These are phyloP conservation scores for Stereocaulon alpinum DNA, from an alignment of 495 filamentous ascomycete species.

Conservation along the genomic window DNA sequence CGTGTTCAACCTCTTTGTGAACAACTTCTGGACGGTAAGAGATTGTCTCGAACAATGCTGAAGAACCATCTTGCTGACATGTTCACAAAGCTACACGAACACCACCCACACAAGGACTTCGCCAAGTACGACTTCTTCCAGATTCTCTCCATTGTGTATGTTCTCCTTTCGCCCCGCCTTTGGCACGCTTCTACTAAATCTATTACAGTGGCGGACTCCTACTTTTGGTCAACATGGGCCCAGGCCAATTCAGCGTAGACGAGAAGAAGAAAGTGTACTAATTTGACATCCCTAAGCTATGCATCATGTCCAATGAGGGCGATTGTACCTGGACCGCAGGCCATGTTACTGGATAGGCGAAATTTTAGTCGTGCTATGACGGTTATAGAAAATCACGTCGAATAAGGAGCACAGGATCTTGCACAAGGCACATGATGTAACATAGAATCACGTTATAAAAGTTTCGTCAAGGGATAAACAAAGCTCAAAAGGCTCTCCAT, in stretches of 20 bases:
- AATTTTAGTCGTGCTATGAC: background rate
- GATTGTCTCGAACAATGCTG: too few species aligned
- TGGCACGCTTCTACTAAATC: background rate
- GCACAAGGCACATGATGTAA: constrained; percentile 7
- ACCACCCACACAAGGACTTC: constrained; percentile 98
- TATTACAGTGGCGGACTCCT: constrained; percentile 67
- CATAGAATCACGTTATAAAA: constrained; percentile 9
- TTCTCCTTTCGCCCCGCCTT: constrained; percentile 12
- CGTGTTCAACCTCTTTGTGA: constrained; percentile 91
- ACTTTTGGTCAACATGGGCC: constrained; percentile 95
- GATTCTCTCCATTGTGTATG: constrained; percentile 94
- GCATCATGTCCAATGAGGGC: background rate
- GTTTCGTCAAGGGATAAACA: background rate
- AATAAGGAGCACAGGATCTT: constrained; percentile 7
- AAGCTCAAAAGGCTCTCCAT: too few species aligned
- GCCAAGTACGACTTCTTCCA: constrained; percentile 99
- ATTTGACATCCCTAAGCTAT: background rate
- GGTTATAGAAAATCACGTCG: background rate
- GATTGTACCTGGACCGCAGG: background rate
- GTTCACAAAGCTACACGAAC: constrained; percentile 68
- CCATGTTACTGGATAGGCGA: constrained; percentile 9
- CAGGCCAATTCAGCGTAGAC: constrained; percentile 93
- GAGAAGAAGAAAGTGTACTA: constrained; percentile 99
- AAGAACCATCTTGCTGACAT: too few species aligned
- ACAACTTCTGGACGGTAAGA: constrained; percentile 99